Conservation (phyloP, 2,329 filamentous ascomycete species). For the Arthrobotrys musiformis region DNA sequence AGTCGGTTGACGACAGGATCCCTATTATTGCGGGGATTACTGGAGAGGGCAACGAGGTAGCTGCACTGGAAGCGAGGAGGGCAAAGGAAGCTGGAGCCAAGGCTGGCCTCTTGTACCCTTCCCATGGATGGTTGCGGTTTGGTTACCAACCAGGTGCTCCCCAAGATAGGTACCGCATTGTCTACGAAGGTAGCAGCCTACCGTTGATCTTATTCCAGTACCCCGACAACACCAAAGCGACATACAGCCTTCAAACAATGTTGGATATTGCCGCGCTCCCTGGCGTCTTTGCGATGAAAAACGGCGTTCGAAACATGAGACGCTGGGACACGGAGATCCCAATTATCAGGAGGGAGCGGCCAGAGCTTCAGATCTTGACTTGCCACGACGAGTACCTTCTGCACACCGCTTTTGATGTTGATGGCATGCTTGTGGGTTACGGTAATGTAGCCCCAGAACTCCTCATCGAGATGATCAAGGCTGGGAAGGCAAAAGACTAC, state of each 20-base stretch:
- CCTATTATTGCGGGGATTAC: constrained; percentile 69
- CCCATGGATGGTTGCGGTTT: constrained; percentile 69
- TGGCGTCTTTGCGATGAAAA: constrained; percentile 70
- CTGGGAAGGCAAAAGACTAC: constrained; percentile 67
- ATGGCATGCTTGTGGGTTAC: constrained; percentile 69
- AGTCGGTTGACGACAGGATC: constrained; percentile 67
- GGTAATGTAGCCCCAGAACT: constrained; percentile 68
- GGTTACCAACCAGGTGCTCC: constrained; percentile 68
- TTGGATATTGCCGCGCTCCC: constrained; percentile 68
- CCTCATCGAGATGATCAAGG: constrained; percentile 67
- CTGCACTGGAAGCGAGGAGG: constrained; percentile 67
- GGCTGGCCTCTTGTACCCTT: constrained; percentile 68
- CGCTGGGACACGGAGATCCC: constrained; percentile 70
- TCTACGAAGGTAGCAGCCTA: constrained; percentile 67
- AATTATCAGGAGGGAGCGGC: constrained; percentile 66
- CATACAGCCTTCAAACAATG: constrained; percentile 67
- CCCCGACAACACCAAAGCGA: constrained; percentile 68
- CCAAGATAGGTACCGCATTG: constrained; percentile 67
- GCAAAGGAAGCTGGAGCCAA: constrained; percentile 67
- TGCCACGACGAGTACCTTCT: constrained; percentile 69
- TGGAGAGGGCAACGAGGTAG: constrained; percentile 68
- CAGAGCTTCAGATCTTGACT: constrained; percentile 67
- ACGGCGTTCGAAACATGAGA: constrained; percentile 70
- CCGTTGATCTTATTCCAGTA: constrained; percentile 69
- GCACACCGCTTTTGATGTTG: constrained; percentile 68